Conservation (phyloP, 768 basidiomycete genomes). For the Termitomyces eurrhizus region DNA sequence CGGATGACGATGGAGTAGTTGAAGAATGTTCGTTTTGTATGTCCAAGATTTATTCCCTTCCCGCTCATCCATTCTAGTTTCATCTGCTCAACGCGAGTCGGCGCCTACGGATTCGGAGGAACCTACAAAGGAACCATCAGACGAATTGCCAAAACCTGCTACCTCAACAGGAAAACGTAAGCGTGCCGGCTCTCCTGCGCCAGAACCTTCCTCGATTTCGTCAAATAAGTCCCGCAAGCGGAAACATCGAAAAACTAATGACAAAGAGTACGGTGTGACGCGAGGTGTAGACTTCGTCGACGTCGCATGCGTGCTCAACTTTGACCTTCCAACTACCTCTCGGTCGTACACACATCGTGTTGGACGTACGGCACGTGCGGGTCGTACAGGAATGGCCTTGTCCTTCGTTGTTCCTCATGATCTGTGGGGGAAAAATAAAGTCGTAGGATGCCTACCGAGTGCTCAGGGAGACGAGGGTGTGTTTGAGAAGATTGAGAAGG, state of each 20-base stretch:
- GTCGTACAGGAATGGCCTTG: conserved; percentile 86
- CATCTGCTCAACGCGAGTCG: conserved; percentile 48
- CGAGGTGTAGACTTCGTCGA: conserved; percentile 97
- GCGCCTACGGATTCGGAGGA: conserved; percentile 18
- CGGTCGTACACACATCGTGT: conserved; percentile 93
- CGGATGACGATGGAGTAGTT: conserved; percentile 33
- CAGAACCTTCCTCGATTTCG: conserved; percentile 21
- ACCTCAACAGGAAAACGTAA: conserved; percentile 51
- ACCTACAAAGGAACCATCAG: conserved; percentile 7
- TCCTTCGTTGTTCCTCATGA: conserved; percentile 78
- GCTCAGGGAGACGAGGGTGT: conserved; percentile 74
- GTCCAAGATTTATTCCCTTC: background rate
- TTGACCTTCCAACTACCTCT: conserved; percentile 88
- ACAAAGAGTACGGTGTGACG: conserved; percentile 89
- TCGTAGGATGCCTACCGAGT: conserved; percentile 63
- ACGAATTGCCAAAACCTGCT: conserved; percentile 16
- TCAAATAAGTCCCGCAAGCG: conserved; percentile 45
- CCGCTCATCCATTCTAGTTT: conserved; percentile 34
- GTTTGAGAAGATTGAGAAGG: conserved; percentile 72
- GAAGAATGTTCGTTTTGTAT: conserved; percentile 28
- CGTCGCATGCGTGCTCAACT: conserved; percentile 96
- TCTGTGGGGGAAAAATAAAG: conserved; percentile 71
- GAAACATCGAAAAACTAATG: conserved; percentile 45
- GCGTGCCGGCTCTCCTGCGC: conserved; percentile 38
- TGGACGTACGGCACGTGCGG: conserved; percentile 94